Evolutionary conservation across 768 basidiomycete species (phyloP).

Genomic region (Collybiopsis luxurians): DNA sequence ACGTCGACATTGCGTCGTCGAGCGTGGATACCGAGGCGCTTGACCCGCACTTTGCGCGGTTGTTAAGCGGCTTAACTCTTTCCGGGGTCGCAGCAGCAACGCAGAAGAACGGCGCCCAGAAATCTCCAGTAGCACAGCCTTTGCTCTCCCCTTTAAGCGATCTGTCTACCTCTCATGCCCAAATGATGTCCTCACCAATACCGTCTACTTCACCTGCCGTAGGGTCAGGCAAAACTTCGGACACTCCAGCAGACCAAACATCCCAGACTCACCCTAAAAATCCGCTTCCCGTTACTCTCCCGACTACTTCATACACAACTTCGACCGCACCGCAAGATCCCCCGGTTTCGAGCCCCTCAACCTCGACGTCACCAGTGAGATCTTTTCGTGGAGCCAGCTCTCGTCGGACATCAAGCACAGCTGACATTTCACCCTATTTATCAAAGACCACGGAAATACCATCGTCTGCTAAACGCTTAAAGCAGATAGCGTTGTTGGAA

Average conservation of each 20-base stretch:
- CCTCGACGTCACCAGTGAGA: conserved; percentile 16
- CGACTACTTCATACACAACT: conserved; percentile 3
- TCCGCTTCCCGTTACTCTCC: not conserved
- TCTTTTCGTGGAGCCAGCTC: conserved; percentile 18
- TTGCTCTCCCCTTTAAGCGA: not conserved
- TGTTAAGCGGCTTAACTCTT: conserved; percentile 59
- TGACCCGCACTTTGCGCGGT: conserved; percentile 71
- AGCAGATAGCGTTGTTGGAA: conserved; percentile 70
- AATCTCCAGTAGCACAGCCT: conserved; percentile 11
- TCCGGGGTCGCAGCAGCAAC: conserved; percentile 38
- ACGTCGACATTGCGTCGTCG: conserved; percentile 17
- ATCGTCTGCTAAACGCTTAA: conserved; percentile 59
- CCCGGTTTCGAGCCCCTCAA: conserved; percentile 3
- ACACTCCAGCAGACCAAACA: not conserved
- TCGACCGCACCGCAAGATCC: not conserved
- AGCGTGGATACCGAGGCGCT: conserved; percentile 31
- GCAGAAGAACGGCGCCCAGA: conserved; percentile 8
- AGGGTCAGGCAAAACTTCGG: not conserved
- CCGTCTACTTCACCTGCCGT: not conserved
- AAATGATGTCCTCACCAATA: conserved; percentile 16
- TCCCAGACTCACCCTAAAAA: not conserved
- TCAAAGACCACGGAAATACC: conserved; percentile 51
- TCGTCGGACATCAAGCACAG: conserved; percentile 45
- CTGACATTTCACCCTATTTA: conserved; percentile 72
- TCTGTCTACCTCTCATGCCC: conserved; percentile 9